phyloP scores from a whole-genome alignment of 768 basidiomycete species.

The Agaricus sinodeliciosus region DNA sequence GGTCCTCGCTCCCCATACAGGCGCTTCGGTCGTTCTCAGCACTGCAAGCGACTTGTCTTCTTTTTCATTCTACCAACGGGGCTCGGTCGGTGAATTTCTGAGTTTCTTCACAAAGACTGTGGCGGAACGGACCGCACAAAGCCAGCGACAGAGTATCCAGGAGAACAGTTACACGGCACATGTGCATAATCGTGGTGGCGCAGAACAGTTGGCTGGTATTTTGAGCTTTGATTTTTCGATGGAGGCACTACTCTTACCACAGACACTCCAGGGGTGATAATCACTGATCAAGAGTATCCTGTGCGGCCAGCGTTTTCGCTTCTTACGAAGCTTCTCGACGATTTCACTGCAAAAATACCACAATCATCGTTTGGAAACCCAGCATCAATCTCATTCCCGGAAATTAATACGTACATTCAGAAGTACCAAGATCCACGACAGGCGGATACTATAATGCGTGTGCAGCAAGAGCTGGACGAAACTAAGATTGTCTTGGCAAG shows the following conservation, averaged over 20 bases:
- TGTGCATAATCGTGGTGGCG: slow-evolving; percentile 87
- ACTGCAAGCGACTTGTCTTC: slow-evolving; percentile 76
- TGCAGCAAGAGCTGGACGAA: slow-evolving; percentile 97
- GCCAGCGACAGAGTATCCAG: slow-evolving; percentile 89
- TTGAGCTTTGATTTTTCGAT: slow-evolving; percentile 14
- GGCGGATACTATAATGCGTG: slow-evolving; percentile 97
- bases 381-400: slow-evolving; percentile 67
- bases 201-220: slow-evolving; percentile 76
- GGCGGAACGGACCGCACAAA: slow-evolving; percentile 77
- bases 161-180: slow-evolving; percentile 93
- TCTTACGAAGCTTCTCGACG: slow-evolving; percentile 88
- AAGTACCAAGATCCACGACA: slow-evolving; percentile 97
- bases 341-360: slow-evolving; percentile 78
- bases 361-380: slow-evolving; percentile 62
- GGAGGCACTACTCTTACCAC: not conserved
- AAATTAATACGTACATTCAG: slow-evolving; percentile 66
- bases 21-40: slow-evolving; percentile 56
- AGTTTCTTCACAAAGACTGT: slow-evolving; percentile 92
- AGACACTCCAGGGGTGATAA: slow-evolving; percentile 63
- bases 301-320: slow-evolving; percentile 95
- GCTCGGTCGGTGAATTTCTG: slow-evolving; percentile 88
- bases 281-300: slow-evolving; percentile 95
- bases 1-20: slow-evolving; percentile 58
- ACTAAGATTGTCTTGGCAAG: slow-evolving; percentile 96
- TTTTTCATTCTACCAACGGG: slow-evolving; percentile 91